Evolutionary conservation across 768 basidiomycete species (phyloP).

Genomic region (Podaxis sp.): DNA sequence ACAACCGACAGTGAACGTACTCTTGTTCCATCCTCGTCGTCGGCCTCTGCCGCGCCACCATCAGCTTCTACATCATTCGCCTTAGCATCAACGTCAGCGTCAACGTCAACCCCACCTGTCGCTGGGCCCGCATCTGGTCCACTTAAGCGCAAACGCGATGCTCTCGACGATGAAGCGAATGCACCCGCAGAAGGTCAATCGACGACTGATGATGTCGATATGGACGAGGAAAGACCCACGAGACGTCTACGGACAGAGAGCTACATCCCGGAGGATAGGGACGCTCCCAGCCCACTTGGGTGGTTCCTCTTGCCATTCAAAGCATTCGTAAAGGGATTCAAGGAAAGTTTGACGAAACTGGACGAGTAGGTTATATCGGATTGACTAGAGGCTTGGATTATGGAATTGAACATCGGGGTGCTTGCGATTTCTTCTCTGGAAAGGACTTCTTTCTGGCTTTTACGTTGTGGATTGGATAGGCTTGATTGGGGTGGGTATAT

Average conservation of each 20-base stretch:
- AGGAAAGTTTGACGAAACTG: conserved; percentile 45
- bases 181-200: conserved; percentile 19
- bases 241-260: conserved; percentile 53
- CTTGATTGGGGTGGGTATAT: background rate
- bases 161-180: conserved; percentile 37
- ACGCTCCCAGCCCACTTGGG: conserved; percentile 46
- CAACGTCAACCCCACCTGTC: conserved; percentile 34
- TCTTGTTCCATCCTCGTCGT: conserved; percentile 12
- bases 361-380: background rate
- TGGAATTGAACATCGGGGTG: background rate
- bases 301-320: conserved; percentile 65
- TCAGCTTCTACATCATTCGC: conserved; percentile 22
- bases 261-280: conserved; percentile 41
- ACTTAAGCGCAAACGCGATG: conserved; percentile 43
- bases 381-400: background rate
- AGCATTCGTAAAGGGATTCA: conserved; percentile 66
- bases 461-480: background rate
- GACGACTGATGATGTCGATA: background rate
- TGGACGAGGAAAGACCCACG: conserved; percentile 36
- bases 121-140: conserved; percentile 21
- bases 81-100: conserved; percentile 30
- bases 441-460: background rate
- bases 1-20: conserved; percentile 12
- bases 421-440: background rate
- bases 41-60: background rate